Evolutionary conservation across 2,329 filamentous ascomycete species (phyloP).

Genomic region (Mycosphaerelloides madeirae): DNA sequence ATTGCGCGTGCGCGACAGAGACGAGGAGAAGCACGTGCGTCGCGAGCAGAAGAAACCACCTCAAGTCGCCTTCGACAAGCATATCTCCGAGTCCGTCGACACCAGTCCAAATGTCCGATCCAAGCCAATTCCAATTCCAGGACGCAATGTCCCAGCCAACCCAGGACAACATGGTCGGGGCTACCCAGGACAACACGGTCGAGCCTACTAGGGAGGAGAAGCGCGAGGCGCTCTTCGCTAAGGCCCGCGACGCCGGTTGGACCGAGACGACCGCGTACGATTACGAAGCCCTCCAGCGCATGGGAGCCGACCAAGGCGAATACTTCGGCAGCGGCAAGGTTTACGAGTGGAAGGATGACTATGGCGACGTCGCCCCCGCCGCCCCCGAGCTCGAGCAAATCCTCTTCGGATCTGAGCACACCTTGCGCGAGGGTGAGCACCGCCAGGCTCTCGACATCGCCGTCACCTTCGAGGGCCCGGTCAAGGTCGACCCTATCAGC

Average conservation of each 20-base stretch:
- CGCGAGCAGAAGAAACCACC: too few species aligned
- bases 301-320: constrained; percentile 31
- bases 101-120: too few species aligned
- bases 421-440: constrained; percentile 58
- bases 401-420: constrained; percentile 61
- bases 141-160: too few species aligned
- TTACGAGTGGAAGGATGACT: constrained; percentile 83
- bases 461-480: constrained; percentile 48
- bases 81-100: too few species aligned
- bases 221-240: not conserved
- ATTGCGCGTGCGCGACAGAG: too few species aligned
- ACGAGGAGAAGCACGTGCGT: too few species aligned
- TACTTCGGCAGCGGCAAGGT: constrained; percentile 55
- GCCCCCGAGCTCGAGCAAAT: constrained; percentile 66
- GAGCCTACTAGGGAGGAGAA: not conserved
- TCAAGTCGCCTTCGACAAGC: too few species aligned
- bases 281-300: constrained; percentile 24
- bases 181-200: not conserved
- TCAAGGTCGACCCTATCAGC: constrained; percentile 45
- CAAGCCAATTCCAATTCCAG: too few species aligned
- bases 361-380: constrained; percentile 75
- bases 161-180: too few species aligned
- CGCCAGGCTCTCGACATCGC: constrained; percentile 53
- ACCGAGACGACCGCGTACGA: constrained; percentile 24
- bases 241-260: constrained; percentile 27